A percentile compares a stretch with the other conserved stretches of the same genome.
Evolutionary conservation across 1,284 basidiomycete species (phyloP).

Genomic region (Malassezia yamatoensis): DNA sequence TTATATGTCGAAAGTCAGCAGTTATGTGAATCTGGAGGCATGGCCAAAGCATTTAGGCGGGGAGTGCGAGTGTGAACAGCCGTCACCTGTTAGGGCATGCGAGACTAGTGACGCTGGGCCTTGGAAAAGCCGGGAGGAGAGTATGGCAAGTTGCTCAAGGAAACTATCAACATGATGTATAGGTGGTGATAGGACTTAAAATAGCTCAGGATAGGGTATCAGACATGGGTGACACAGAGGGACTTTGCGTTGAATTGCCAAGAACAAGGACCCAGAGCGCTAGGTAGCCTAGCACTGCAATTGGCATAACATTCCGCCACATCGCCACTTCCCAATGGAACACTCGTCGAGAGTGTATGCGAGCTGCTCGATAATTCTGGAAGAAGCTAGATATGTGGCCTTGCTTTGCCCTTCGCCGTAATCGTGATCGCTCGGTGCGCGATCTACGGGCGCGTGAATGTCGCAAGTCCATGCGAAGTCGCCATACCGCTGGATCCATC

Average conservation of each 20-base stretch:
- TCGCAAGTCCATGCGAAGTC: constrained; percentile 6
- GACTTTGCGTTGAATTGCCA: background rate
- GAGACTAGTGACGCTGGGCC: constrained; percentile 29
- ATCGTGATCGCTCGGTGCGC: background rate
- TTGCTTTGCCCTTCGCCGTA: background rate
- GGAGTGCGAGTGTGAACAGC: constrained; percentile 26
- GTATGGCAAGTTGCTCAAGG: background rate
- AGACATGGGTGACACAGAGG: background rate
- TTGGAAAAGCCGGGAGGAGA: constrained; percentile 20
- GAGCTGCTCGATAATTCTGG: constrained; percentile 14
- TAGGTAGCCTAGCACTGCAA: constrained; percentile 34
- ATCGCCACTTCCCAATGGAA: constrained; percentile 48
- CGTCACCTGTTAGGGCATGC: constrained; percentile 15
- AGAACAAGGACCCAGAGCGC: constrained; percentile 35
- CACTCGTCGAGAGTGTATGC: constrained; percentile 23
- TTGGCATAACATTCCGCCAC: constrained; percentile 39
- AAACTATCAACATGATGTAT: background rate
- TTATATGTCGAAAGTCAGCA: constrained; percentile 24
- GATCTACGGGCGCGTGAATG: constrained; percentile 1
- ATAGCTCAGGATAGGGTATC: background rate
- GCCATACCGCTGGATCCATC: constrained; percentile 9
- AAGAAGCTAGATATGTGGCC: constrained; percentile 11
- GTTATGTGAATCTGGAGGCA: constrained; percentile 27
- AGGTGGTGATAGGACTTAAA: background rate
- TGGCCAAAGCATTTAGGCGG: constrained; percentile 39